These are phyloP conservation scores for Fusarium tanahbumbuense DNA, from an alignment of 2,329 filamentous ascomycete species.

Conservation along the genomic window DNA sequence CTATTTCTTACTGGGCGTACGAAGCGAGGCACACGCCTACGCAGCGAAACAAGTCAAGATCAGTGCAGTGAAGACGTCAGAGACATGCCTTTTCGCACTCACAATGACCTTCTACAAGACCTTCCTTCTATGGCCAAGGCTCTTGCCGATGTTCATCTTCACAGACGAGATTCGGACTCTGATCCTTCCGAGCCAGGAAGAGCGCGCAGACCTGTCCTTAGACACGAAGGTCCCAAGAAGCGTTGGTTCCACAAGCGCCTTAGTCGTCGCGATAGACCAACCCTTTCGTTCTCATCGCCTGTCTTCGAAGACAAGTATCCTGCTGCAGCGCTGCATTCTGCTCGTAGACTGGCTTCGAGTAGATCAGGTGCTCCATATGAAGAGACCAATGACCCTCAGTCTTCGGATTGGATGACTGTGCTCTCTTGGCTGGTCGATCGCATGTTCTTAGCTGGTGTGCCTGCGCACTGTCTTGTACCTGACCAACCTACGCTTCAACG, in stretches of 20 bases:
- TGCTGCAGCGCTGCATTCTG: neutral
- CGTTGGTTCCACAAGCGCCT: neutral
- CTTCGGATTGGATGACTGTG: slow-evolving; percentile 54
- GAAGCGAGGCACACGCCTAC: neutral
- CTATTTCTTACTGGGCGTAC: neutral
- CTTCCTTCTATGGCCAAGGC: neutral
- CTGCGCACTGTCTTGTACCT: slow-evolving; percentile 55
- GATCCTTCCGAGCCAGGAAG: neutral
- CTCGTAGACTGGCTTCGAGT: neutral
- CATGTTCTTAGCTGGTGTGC: slow-evolving; percentile 53
- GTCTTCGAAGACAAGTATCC: neutral
- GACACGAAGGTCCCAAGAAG: neutral
- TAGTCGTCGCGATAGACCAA: neutral
- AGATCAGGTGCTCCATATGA: slow-evolving; percentile 12
- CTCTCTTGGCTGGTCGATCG: slow-evolving; percentile 53
- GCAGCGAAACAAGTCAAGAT: slow-evolving; percentile 1
- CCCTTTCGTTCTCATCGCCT: neutral
- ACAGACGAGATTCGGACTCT: neutral
- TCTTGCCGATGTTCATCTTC: neutral
- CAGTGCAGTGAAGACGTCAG: neutral
- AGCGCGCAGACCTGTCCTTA: neutral
- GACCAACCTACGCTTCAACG: slow-evolving; percentile 8
- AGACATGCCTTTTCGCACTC: neutral
- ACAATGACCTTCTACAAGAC: neutral
- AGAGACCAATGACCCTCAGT: slow-evolving; percentile 47